Evolutionary conservation across 345 rosid species (phyloP).

Genomic region (Leavenworthia alabamica): DNA sequence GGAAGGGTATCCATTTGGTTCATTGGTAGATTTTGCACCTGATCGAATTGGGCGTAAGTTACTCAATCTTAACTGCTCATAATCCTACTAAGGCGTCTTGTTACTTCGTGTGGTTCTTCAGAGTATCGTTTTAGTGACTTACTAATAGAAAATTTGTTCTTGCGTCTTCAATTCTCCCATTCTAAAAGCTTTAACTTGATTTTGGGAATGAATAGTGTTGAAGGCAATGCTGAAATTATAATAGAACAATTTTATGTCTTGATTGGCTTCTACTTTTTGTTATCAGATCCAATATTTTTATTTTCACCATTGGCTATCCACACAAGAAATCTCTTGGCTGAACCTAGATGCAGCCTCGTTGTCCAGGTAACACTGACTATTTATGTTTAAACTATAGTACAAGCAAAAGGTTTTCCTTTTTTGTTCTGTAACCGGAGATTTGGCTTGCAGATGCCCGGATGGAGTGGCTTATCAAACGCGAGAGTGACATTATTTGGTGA

Average conservation of each 20-base stretch:
- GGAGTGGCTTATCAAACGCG: slow-evolving; percentile 98
- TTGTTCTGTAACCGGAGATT: slow-evolving; percentile 16
- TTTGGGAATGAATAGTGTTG: background rate
- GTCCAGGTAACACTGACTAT: slow-evolving; percentile 55
- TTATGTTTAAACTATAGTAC: background rate
- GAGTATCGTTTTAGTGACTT: too few species aligned
- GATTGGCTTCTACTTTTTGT: slow-evolving; percentile 11
- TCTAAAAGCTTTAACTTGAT: background rate
- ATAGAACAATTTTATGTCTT: background rate
- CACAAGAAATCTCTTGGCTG: slow-evolving; percentile 78
- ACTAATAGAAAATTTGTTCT: background rate
- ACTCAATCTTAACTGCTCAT: background rate
- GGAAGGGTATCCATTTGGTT: slow-evolving; percentile 97
- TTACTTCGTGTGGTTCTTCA: background rate
- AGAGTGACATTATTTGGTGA: slow-evolving; percentile 98
- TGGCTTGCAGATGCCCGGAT: slow-evolving; percentile 73
- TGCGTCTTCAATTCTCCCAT: background rate
- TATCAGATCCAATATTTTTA: slow-evolving; percentile 85
- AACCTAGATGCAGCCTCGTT: slow-evolving; percentile 88
- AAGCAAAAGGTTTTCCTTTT: background rate
- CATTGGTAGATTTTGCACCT: slow-evolving; percentile 90
- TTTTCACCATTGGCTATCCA: slow-evolving; percentile 95
- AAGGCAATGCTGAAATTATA: background rate
- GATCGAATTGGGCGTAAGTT: slow-evolving; percentile 91
- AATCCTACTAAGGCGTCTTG: background rate